Conservation (phyloP, 345 rosid genomes). For the Citrus unshiu region DNA sequence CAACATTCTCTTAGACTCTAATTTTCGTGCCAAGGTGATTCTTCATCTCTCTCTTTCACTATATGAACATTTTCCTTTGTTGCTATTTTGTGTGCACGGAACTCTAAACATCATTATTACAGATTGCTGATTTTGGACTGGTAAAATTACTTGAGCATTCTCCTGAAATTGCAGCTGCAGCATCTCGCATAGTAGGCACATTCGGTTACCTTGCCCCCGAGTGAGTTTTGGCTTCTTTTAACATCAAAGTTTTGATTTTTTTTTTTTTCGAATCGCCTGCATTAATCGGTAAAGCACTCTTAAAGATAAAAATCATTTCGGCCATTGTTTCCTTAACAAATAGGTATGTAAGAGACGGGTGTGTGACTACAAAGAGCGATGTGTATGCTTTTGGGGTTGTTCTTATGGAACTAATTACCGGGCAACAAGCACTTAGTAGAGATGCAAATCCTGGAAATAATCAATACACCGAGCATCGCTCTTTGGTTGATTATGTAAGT, state of each 20-base stretch:
- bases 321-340: neutral
- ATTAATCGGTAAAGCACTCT: neutral
- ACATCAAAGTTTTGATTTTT: neutral
- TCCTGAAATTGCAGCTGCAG: conserved; percentile 26
- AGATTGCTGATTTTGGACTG: conserved; percentile 40
- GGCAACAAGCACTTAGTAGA: conserved; percentile 26
- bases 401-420: conserved; percentile 32
- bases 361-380: conserved; percentile 28
- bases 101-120: conserved; percentile 7
- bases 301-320: neutral
- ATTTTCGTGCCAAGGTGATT: conserved; percentile 32
- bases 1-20: conserved; percentile 34
- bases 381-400: conserved; percentile 34
- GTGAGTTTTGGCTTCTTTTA: conserved; percentile 11
- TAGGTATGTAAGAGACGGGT: conserved; percentile 30
- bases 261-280: neutral
- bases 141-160: conserved; percentile 33
- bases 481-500: conserved; percentile 28
- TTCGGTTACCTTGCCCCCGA: conserved; percentile 45
- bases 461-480: conserved; percentile 16
- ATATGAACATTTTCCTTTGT: neutral
- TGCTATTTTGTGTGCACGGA: neutral
- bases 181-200: conserved; percentile 38
- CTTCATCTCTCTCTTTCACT: neutral
- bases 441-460: conserved; percentile 19